A percentile compares a stretch with the other conserved stretches of the same genome.
Evolutionary conservation across 495 filamentous ascomycete genomes (phyloP).

Genomic region (Ramalina intermedia): DNA sequence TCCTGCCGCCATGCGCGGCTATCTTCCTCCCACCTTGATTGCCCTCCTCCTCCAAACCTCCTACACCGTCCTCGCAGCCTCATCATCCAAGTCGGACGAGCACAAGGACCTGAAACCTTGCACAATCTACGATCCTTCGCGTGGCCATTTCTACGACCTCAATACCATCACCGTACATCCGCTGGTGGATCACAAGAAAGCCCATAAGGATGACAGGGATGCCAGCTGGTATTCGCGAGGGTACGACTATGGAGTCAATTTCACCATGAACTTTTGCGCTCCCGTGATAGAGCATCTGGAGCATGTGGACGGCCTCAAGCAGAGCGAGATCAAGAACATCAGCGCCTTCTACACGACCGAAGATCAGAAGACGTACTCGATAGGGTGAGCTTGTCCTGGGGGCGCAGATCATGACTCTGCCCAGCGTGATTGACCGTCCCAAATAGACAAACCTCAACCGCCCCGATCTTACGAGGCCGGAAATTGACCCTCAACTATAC

Average conservation of each 20-base stretch:
- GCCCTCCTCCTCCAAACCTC: slow-evolving; percentile 19
- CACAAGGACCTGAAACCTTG: slow-evolving; percentile 43
- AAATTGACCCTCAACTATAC: slow-evolving; percentile 89
- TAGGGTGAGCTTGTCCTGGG: slow-evolving; percentile 45
- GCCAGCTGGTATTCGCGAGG: slow-evolving; percentile 73
- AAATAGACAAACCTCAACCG: slow-evolving; percentile 47
- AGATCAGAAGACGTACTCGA: slow-evolving; percentile 60
- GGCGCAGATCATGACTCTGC: neutral
- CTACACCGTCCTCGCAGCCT: slow-evolving; percentile 19
- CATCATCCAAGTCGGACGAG: slow-evolving; percentile 5
- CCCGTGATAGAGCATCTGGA: slow-evolving; percentile 65
- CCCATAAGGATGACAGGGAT: slow-evolving; percentile 43
- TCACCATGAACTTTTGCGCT: slow-evolving; percentile 88
- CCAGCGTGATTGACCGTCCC: neutral
- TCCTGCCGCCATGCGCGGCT: slow-evolving; percentile 4
- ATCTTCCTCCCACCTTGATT: slow-evolving; percentile 16
- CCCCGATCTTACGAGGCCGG: slow-evolving; percentile 65
- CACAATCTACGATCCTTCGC: slow-evolving; percentile 58
- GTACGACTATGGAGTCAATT: slow-evolving; percentile 76
- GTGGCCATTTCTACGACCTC: slow-evolving; percentile 81
- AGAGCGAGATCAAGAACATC: slow-evolving; percentile 57
- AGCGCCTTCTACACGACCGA: slow-evolving; percentile 70
- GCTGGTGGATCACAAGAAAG: slow-evolving; percentile 39
- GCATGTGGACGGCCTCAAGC: slow-evolving; percentile 54
- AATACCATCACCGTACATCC: slow-evolving; percentile 52